These are phyloP conservation scores for Curvularia spicifera DNA, from an alignment of 2,329 filamentous ascomycete genomes.

Conservation along the genomic window DNA sequence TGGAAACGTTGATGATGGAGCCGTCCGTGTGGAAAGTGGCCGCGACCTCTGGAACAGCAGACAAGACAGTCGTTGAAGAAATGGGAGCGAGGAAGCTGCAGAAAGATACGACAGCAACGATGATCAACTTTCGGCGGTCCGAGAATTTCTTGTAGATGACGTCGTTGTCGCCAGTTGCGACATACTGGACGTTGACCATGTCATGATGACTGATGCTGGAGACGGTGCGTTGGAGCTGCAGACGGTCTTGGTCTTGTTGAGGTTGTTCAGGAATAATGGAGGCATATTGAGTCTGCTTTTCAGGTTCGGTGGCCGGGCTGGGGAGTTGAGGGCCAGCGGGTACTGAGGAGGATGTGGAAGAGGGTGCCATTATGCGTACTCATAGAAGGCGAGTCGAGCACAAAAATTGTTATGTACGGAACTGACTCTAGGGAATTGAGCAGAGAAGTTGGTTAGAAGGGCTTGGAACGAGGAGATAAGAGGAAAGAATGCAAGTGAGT, in stretches of 20 bases:
- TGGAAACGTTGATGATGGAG: constrained; percentile 73
- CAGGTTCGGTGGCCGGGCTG: constrained; percentile 20
- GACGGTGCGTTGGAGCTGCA: constrained; percentile 42
- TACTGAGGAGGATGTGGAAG: constrained; percentile 30
- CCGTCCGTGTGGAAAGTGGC: constrained; percentile 68
- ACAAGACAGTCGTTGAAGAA: constrained; percentile 74
- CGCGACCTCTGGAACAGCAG: constrained; percentile 77
- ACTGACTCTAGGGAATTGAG: neutral
- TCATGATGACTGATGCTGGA: constrained; percentile 43
- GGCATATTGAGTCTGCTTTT: constrained; percentile 38
- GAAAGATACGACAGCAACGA: constrained; percentile 73
- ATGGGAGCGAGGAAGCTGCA: constrained; percentile 79
- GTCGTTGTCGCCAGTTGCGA: constrained; percentile 50
- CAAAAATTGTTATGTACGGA: neutral
- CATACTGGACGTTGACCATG: constrained; percentile 38
- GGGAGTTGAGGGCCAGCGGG: constrained; percentile 19
- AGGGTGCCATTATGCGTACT: constrained; percentile 37
- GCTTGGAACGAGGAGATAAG: neutral
- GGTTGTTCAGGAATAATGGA: constrained; percentile 37
- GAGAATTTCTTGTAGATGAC: constrained; percentile 70
- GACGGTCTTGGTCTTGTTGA: constrained; percentile 25
- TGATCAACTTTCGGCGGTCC: constrained; percentile 65
- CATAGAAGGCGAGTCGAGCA: constrained; percentile 31
- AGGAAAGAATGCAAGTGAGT: constrained; percentile 12
- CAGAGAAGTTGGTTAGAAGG: constrained; percentile 1